Percentiles rank a stretch among this genome's conserved stretches.
These are phyloP conservation scores for Lasiodiplodia citricola DNA, from an alignment of 2,329 filamentous ascomycete species.

Conservation along the genomic window DNA sequence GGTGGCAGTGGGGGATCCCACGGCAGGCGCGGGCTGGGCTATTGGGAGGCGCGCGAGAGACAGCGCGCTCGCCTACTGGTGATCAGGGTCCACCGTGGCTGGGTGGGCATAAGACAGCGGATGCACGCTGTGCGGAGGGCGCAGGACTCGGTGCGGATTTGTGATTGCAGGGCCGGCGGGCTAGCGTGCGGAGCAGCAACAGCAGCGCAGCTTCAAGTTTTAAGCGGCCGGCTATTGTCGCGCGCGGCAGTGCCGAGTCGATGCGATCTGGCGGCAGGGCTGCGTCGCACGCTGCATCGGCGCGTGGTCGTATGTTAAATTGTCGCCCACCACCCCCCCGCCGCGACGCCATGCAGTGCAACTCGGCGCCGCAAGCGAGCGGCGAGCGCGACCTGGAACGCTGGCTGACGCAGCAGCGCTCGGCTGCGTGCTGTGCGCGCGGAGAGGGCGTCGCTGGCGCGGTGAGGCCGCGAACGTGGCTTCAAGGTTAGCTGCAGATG, in stretches of 20 bases:
- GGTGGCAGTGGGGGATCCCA: background rate
- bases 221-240: conserved; percentile 22
- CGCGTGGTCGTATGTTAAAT: conserved; percentile 21
- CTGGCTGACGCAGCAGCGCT: conserved; percentile 17
- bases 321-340: background rate
- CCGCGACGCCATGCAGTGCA: conserved; percentile 9
- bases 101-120: background rate
- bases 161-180: conserved; percentile 12
- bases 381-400: conserved; percentile 17
- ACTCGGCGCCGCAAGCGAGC: conserved; percentile 19
- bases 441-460: conserved; percentile 7
- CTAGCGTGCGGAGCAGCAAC: conserved; percentile 15
- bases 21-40: background rate
- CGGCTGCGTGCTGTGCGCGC: conserved; percentile 16
- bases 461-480: conserved; percentile 21
- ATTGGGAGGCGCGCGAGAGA: conserved; percentile 4
- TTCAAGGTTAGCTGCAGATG: conserved; percentile 27
- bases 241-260: conserved; percentile 9
- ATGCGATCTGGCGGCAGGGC: conserved; percentile 20
- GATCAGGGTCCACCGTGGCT: conserved; percentile 25
- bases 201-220: conserved; percentile 9
- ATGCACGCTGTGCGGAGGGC: background rate
- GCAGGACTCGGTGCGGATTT: conserved; percentile 9
- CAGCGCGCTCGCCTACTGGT: conserved; percentile 5
- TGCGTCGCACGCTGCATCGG: conserved; percentile 12